Evolutionary conservation across 169 alveolate species (phyloP).

Genomic region (Nephromyces sp.): DNA sequence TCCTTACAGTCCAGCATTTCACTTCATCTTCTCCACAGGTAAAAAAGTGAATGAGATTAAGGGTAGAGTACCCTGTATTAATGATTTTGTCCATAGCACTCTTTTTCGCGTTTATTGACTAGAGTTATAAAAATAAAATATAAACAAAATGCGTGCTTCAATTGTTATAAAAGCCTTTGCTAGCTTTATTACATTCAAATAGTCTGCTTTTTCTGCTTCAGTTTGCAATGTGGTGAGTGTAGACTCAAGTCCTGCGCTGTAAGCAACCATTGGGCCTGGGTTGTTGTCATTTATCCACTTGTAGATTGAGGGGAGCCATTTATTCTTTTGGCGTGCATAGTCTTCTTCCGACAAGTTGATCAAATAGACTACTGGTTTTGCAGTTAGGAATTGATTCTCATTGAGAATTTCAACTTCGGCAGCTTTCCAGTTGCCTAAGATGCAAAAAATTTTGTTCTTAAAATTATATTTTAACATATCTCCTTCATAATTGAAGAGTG

Average conservation of each 20-base stretch:
- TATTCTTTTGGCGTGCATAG: conserved; percentile 90
- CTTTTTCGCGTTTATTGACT: conserved; percentile 62
- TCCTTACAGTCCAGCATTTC: conserved; percentile 84
- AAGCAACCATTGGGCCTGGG: conserved; percentile 95
- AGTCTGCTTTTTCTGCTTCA: conserved; percentile 65
- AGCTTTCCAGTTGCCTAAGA: conserved; percentile 39
- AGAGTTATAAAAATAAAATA: background rate
- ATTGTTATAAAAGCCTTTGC: background rate
- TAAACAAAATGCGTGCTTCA: background rate
- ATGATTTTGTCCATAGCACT: conserved; percentile 87
- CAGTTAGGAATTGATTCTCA: conserved; percentile 86
- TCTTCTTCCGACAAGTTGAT: conserved; percentile 89
- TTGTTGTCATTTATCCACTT: conserved; percentile 92
- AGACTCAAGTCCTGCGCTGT: conserved; percentile 91
- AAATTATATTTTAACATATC: too few relatives aligned
- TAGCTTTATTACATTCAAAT: conserved; percentile 39
- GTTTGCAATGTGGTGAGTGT: conserved; percentile 71
- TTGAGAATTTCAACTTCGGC: conserved; percentile 40
- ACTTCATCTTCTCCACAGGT: conserved; percentile 99
- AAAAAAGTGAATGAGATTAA: conserved; percentile 90
- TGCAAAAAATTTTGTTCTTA: too few relatives aligned
- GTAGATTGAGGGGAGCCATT: conserved; percentile 84
- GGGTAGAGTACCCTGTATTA: conserved; percentile 88
- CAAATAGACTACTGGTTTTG: conserved; percentile 96
- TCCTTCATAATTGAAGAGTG: background rate